A percentile compares a stretch with the other conserved stretches of the same genome.
These are phyloP conservation scores for Lunularia cruciata DNA, from an alignment of 225 moss, liverwort and hornwort genomes.

Conservation along the genomic window DNA sequence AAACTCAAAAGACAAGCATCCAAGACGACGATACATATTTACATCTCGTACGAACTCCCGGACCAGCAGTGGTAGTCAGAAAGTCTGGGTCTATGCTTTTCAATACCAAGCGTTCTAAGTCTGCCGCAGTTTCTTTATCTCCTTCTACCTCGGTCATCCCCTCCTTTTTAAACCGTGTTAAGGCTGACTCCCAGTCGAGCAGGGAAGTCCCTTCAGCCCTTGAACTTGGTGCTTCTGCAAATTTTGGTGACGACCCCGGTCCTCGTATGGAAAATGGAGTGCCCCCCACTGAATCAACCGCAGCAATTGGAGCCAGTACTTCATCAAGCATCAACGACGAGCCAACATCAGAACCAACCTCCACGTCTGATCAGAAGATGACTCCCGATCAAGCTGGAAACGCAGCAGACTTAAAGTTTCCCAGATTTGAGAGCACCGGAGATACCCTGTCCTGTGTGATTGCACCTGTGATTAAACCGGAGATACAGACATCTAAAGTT, in stretches of 20 bases:
- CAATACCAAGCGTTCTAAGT: slow-evolving; percentile 8
- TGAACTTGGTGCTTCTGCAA: background rate
- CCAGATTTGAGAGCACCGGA: background rate
- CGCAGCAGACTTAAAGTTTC: background rate
- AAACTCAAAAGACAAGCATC: background rate
- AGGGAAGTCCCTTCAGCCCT: background rate
- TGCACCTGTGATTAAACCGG: background rate
- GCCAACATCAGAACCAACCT: too few relatives aligned
- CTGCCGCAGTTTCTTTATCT: background rate
- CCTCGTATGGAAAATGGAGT: too few relatives aligned
- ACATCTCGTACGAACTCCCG: background rate
- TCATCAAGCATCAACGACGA: too few relatives aligned
- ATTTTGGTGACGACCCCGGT: background rate
- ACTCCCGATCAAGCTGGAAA: background rate
- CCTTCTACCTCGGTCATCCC: background rate
- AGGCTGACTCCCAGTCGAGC: background rate
- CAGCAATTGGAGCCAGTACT: background rate
- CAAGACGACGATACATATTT: background rate
- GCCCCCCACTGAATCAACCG: too few relatives aligned
- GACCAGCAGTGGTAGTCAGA: slow-evolving; percentile 31
- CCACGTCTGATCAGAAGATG: background rate
- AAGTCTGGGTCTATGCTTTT: slow-evolving; percentile 28
- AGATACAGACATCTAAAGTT: background rate
- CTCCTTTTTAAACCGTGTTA: background rate
- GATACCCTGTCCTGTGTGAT: too few relatives aligned